phyloP scores from a whole-genome alignment of 768 basidiomycete species.

The Amanita rimosa region DNA sequence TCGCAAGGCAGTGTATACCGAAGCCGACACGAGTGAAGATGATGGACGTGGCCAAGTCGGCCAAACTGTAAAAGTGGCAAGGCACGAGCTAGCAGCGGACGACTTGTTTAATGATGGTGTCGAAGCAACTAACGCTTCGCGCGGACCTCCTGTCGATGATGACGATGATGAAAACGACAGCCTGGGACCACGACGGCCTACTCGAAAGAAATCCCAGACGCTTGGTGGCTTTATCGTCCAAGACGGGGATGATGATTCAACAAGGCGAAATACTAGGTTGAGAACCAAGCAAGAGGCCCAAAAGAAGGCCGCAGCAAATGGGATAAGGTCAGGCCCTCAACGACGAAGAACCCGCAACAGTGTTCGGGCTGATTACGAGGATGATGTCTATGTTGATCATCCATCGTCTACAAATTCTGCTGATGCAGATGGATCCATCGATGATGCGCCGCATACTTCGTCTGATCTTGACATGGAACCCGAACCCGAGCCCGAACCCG shows the following conservation, averaged over 20 bases:
- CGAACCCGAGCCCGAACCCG: conserved; percentile 33
- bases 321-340: conserved; percentile 3
- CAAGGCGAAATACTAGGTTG: conserved; percentile 12
- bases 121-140: conserved; percentile 10
- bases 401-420: conserved; percentile 36
- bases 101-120: conserved; percentile 18
- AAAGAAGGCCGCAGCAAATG: conserved; percentile 16
- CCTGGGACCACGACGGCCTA: neutral
- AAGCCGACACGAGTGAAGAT: conserved; percentile 18
- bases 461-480: conserved; percentile 32
- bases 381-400: conserved; percentile 39
- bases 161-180: conserved; percentile 5
- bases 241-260: conserved; percentile 7
- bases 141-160: conserved; percentile 5
- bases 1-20: conserved; percentile 23
- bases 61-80: conserved; percentile 6
- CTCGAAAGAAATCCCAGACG: neutral
- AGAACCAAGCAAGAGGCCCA: conserved; percentile 8
- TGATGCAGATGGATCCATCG: conserved; percentile 50
- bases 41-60: conserved; percentile 7
- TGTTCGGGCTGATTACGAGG: conserved; percentile 21
- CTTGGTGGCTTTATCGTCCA: conserved; percentile 3
- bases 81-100: conserved; percentile 7
- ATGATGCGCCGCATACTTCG: conserved; percentile 37
- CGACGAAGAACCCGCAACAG: conserved; percentile 19